Percentiles rank a stretch among this genome's conserved stretches.
phyloP scores from a whole-genome alignment of 495 filamentous ascomycete species.

The Annulohypoxylon moriforme region DNA sequence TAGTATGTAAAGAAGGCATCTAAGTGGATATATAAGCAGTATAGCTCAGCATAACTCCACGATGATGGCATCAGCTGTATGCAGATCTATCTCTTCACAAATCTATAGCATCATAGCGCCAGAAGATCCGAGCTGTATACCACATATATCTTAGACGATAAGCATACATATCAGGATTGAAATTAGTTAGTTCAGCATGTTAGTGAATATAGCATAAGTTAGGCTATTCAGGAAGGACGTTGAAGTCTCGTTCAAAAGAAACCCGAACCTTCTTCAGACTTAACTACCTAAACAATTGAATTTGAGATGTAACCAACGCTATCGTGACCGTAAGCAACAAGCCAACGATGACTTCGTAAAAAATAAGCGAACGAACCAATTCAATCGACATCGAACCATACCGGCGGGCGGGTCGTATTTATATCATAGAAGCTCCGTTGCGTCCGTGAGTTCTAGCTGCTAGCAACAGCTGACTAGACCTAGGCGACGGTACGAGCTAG shows the following conservation, averaged over 20 bases:
- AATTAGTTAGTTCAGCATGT: background rate
- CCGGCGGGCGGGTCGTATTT: slow-evolving; percentile 14
- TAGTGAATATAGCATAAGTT: background rate
- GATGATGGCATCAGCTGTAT: background rate
- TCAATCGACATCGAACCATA: slow-evolving; percentile 8
- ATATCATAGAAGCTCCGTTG: background rate
- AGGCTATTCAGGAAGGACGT: too few relatives aligned
- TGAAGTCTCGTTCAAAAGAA: background rate
- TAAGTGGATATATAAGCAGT: too few relatives aligned
- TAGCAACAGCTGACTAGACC: background rate
- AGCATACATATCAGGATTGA: background rate
- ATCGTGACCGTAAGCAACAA: background rate
- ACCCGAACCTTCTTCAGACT: background rate
- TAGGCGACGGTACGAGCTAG: slow-evolving; percentile 3
- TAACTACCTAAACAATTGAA: background rate
- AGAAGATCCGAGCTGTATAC: background rate
- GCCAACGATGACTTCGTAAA: slow-evolving; percentile 15
- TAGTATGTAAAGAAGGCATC: background rate
- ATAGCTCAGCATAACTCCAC: background rate
- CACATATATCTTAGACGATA: background rate
- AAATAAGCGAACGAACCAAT: slow-evolving; percentile 11
- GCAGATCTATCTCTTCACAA: background rate
- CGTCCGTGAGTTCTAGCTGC: background rate
- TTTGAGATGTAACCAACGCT: background rate
- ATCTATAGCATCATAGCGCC: background rate